These are phyloP conservation scores for Claviceps fusiformis DNA, from an alignment of 2,329 filamentous ascomycete species.

Conservation along the genomic window DNA sequence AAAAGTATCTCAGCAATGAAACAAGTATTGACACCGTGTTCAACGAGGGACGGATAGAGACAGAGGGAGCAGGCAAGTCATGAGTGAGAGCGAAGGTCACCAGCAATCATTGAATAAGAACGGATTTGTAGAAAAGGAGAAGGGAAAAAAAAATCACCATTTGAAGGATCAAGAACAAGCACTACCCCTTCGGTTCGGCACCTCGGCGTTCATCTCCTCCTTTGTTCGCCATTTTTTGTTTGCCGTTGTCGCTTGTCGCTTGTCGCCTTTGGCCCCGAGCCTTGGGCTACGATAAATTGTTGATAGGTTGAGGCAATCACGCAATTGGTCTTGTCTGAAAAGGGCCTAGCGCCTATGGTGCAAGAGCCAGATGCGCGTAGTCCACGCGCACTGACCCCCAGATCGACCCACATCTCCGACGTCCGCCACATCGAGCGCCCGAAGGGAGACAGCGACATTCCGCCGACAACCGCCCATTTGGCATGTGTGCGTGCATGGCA, in stretches of 20 bases:
- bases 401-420: conserved; percentile 7
- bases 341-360: conserved; percentile 18
- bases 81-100: background rate
- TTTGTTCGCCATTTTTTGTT: conserved; percentile 2
- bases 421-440: conserved; percentile 3
- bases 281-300: conserved; percentile 16
- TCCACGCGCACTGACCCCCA: conserved; percentile 2
- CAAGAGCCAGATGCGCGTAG: conserved; percentile 9
- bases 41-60: background rate
- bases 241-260: conserved; percentile 1
- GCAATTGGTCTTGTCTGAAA: conserved; percentile 23
- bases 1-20: background rate
- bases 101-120: background rate
- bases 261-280: background rate
- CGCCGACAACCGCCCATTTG: conserved; percentile 3
- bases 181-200: background rate
- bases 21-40: background rate
- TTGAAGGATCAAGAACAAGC: background rate
- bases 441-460: conserved; percentile 1
- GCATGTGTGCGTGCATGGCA: background rate
- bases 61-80: background rate
- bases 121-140: background rate
- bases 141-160: background rate
- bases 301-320: conserved; percentile 25
- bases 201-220: background rate